Base-by-base conservation (phyloP, 2,329 filamentous ascomycete genomes). In the Phialophora macrospora region DNA sequence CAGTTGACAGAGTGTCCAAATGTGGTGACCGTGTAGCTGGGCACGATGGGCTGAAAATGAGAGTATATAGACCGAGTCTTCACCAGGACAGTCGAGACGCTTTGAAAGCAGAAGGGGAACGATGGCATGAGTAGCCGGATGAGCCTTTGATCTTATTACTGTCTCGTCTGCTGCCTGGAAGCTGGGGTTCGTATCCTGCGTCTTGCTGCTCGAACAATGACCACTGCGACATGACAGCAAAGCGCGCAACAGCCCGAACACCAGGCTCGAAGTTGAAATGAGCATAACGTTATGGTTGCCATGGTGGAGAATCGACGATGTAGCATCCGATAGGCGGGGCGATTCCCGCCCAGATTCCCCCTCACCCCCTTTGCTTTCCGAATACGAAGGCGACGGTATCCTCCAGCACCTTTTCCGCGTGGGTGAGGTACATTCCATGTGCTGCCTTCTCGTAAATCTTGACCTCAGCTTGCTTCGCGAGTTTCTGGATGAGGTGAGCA, bases 381-480 rank as follows among this genome's bases (percentile, higher is more conserved):
- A 60, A 62, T 62, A 57, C 57, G 66, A 63, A 72, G 44, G 60
- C 57, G 24, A 73, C 52, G 30, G 73, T 65, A 51, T 73, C 72
- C 12, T 68, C 58, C 28, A 72, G 32, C 38, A 73, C 63, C 46
- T 68, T 48, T 17, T 51, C 58, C 5, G 65, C 63, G 46, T 68
- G 66, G 2, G 67, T 71, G 34, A 70, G 59, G 64, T 71, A 72
- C 41, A 71, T 58, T 65, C 73, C 74, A 71, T 76, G 73, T 1
- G 71, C 73, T 11, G 68, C 73, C 44, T 72, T 70, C 28, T 74
- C 65, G 62, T 75, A 75, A 9, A 74, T 69, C 64, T 74, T 74
- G 55, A 74, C 70, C 55, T 69, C 41, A 11, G 66, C 64, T 54
- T 73, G 63, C 1, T 67, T 70, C 26, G 72, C 61, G 12, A 74